These are phyloP conservation scores for Hysterium pulicare DNA, from an alignment of 2,329 filamentous ascomycete genomes.

Conservation along the genomic window DNA sequence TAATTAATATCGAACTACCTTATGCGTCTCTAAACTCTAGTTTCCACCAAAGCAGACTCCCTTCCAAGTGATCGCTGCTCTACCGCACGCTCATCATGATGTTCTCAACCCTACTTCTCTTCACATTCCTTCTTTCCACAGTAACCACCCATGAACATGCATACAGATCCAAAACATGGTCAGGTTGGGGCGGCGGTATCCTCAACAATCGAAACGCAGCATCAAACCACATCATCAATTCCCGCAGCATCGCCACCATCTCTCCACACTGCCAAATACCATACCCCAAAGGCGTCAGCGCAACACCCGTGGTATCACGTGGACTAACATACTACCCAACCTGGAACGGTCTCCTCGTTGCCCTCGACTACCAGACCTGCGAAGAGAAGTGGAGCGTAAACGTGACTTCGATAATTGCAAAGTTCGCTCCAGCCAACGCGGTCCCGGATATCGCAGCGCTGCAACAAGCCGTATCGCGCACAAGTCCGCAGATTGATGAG, in stretches of 20 bases:
- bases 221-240: not conserved
- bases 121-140: no score
- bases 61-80: no score
- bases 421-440: slow-evolving; percentile 8
- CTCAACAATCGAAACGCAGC: slow-evolving; percentile 8
- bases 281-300: slow-evolving; percentile 10
- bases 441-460: slow-evolving; percentile 9
- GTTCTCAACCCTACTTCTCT: no score
- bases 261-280: slow-evolving; percentile 6
- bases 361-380: slow-evolving; percentile 29
- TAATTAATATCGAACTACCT: no score
- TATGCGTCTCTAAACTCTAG: no score
- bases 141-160: no score
- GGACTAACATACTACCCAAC: slow-evolving; percentile 29
- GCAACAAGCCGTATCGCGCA: slow-evolving; percentile 6
- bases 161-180: no score
- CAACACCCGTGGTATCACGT: slow-evolving; percentile 7
- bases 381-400: slow-evolving; percentile 24
- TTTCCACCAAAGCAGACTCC: no score
- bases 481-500: slow-evolving; percentile 13
- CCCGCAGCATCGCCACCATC: slow-evolving; percentile 1
- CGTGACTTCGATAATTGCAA: slow-evolving; percentile 21
- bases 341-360: slow-evolving; percentile 30
- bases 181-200: slow-evolving; percentile 7
- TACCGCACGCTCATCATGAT: no score